Evolutionary conservation across 805 yeast genomes (phyloP).

Genomic region (Kluyveromyces starmeri): DNA sequence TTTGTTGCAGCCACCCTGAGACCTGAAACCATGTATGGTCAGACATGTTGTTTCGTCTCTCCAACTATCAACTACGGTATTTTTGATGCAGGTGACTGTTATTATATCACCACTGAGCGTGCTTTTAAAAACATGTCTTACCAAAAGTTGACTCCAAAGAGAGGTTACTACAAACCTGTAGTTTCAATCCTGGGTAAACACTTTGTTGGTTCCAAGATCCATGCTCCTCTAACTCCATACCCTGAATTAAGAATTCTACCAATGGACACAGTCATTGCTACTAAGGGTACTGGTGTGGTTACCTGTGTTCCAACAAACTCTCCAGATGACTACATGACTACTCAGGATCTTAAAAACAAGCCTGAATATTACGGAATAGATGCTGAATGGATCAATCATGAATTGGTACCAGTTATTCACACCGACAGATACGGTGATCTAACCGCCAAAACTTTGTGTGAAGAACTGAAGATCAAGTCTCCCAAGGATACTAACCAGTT

Average conservation of each 20-base stretch:
- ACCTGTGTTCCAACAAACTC: constrained; percentile 99
- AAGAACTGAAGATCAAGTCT: constrained; percentile 83
- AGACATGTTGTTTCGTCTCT: constrained; percentile 94
- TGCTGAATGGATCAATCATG: constrained; percentile 75
- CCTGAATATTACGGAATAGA: constrained; percentile 84
- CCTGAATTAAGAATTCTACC: constrained; percentile 77
- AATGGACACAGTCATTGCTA: constrained; percentile 93
- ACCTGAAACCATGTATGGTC: constrained; percentile 99
- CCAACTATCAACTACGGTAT: constrained; percentile 91
- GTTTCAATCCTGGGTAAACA: constrained; percentile 56
- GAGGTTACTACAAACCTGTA: constrained; percentile 66
- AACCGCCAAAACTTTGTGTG: constrained; percentile 77
- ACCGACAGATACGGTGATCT: constrained; percentile 84
- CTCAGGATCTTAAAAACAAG: constrained; percentile 74
- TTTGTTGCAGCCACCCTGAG: constrained; percentile 95
- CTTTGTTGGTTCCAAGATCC: constrained; percentile 78
- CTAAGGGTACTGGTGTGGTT: constrained; percentile 98
- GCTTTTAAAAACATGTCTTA: constrained; percentile 96
- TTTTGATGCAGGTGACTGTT: constrained; percentile 71
- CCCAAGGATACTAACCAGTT: constrained; percentile 85
- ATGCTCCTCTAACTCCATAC: constrained; percentile 72
- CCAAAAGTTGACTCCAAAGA: constrained; percentile 83
- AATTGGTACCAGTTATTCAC: constrained; percentile 61
- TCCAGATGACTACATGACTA: constrained; percentile 92
- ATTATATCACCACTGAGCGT: constrained; percentile 83